These are phyloP conservation scores for Dioscorea dumetorum DNA, from an alignment of 106 monocot genomes.

Conservation along the genomic window DNA sequence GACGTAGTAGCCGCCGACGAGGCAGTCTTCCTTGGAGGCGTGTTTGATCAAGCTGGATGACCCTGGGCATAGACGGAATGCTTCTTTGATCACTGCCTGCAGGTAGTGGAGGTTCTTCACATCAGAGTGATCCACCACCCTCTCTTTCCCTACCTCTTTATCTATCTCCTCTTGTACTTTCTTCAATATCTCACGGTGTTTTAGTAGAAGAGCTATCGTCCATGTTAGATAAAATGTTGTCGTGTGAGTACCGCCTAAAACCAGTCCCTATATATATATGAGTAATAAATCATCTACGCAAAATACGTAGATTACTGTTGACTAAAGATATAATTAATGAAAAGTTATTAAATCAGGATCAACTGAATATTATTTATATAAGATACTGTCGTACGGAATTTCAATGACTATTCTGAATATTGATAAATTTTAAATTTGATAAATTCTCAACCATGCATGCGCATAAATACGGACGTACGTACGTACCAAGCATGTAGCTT, in stretches of 20 bases:
- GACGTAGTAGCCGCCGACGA: conserved; percentile 22
- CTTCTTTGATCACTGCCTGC: conserved; percentile 27
- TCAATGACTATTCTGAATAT: no score
- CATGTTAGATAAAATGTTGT: conserved; percentile 15
- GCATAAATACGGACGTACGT: neutral
- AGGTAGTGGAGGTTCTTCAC: conserved; percentile 29
- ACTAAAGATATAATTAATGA: no score
- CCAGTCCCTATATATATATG: conserved; percentile 8
- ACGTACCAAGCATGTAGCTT: conserved; percentile 29
- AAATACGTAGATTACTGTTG: no score
- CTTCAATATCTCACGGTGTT: conserved; percentile 12
- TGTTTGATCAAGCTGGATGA: conserved; percentile 15
- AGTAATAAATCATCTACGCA: no score
- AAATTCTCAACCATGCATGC: neutral
- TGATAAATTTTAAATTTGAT: no score
- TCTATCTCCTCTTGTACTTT: conserved; percentile 28
- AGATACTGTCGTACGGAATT: no score
- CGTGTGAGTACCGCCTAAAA: conserved; percentile 19
- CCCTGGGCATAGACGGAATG: conserved; percentile 21
- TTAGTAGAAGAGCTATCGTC: conserved; percentile 11
- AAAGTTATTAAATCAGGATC: no score
- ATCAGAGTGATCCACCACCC: conserved; percentile 25
- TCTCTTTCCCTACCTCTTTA: conserved; percentile 11
- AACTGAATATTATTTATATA: no score
- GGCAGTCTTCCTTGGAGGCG: conserved; percentile 20